Conservation (phyloP, 2,329 filamentous ascomycete species). For the Fusarium redolens region DNA sequence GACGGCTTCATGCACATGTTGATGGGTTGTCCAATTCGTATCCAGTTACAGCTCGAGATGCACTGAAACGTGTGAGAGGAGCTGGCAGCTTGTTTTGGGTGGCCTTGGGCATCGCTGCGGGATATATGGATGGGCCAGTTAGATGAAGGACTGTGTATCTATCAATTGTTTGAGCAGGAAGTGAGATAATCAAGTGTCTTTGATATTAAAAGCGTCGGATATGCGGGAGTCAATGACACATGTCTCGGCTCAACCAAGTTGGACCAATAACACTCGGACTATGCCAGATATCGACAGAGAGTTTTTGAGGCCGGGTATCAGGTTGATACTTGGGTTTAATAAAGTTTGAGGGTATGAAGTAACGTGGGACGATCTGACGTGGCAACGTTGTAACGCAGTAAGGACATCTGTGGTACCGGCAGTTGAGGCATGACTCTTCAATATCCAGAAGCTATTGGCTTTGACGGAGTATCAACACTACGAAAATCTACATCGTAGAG, state of each 20-base stretch:
- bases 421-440: not conserved
- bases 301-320: not conserved
- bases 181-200: not conserved
- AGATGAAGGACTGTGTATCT: not conserved
- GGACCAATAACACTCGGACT: not conserved
- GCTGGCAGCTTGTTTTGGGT: not conserved
- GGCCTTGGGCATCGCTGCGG: not conserved
- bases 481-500: not conserved
- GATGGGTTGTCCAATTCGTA: not conserved
- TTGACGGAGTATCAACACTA: not conserved
- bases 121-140: not conserved
- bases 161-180: not conserved
- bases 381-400: not conserved
- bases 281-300: not conserved
- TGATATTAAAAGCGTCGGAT: not conserved
- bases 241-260: not conserved
- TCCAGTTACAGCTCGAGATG: not conserved
- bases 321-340: no score
- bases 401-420: not conserved
- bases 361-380: not conserved
- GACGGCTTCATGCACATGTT: not conserved
- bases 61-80: not conserved
- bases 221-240: not conserved
- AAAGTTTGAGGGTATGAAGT: not conserved
- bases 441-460: no score